phyloP scores from a whole-genome alignment of 1,284 basidiomycete species.

The Cutaneotrichosporon spelunceum region DNA sequence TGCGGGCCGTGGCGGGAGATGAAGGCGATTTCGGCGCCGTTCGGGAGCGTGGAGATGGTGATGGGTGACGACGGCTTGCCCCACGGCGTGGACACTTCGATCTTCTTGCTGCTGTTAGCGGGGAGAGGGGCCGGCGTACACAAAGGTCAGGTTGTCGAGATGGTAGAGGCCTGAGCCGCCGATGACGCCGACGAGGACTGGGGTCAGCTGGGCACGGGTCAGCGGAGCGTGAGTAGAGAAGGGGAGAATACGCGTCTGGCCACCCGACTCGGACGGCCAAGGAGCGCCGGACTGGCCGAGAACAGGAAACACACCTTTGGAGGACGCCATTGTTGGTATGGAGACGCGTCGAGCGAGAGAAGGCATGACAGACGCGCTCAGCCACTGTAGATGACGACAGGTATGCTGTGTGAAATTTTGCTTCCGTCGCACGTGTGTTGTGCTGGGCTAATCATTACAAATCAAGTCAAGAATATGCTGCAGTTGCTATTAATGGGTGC shows the following conservation, averaged over 20 bases:
- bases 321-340: background rate
- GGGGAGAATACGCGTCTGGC: too few species aligned
- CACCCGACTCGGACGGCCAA: too few species aligned
- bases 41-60: slow-evolving; percentile 75
- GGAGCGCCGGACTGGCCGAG: too few species aligned
- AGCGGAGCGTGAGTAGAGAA: too few species aligned
- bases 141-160: slow-evolving; percentile 76
- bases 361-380: background rate
- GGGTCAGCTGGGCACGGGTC: background rate
- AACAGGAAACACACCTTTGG: background rate
- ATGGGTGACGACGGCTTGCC: slow-evolving; percentile 88
- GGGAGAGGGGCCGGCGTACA: slow-evolving; percentile 54
- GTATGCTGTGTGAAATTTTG: slow-evolving; percentile 7
- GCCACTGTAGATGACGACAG: background rate
- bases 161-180: slow-evolving; percentile 84
- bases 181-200: slow-evolving; percentile 76
- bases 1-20: slow-evolving; percentile 80
- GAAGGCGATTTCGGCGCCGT: slow-evolving; percentile 79
- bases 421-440: slow-evolving; percentile 5
- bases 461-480: too few species aligned
- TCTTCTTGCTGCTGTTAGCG: slow-evolving; percentile 58
- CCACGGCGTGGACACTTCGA: slow-evolving; percentile 67
- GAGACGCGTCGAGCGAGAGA: background rate
- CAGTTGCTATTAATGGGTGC: too few species aligned
- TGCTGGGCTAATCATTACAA: background rate